Evolutionary conservation across 2,329 filamentous ascomycete species (phyloP), one percentile per base, ranked within the genome.

Genomic region (Escovopsis weberi): DNA sequence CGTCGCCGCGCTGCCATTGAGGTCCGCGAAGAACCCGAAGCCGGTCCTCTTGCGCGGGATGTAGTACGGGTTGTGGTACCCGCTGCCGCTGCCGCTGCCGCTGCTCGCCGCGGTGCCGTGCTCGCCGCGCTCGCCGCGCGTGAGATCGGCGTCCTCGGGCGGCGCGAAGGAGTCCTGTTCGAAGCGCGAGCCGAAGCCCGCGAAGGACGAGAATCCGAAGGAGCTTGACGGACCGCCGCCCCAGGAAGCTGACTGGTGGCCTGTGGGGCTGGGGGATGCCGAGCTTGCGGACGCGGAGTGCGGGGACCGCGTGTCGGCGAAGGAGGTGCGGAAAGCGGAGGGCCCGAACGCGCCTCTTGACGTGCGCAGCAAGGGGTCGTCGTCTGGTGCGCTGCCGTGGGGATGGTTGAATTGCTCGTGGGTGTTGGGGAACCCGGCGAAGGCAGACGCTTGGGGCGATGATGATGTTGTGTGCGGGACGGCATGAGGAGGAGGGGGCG

Each of bases 11-110:
- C 39, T 35, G 32, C 40, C 37, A 9, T 38, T 43, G 37, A 48
- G 40, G 6, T 37, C 43, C 8, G 50, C 42, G 33, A 47, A 50
- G 15, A 32, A 11, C 3, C 11, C 28, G 15, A 32, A 11, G 11
- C 11, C 7, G 28, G 38, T 39, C 9, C 43, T 47, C 35, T 50
- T 50, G 33, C 53, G 50, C 33, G 58, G 55, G 19, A 52, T 52
- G 34, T 62, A 62, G 43, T 61, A 62, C 1, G 59, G 65, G 49
- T 56, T 58, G 47, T 32, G 28, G 11, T 32, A 32, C 11, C 8
- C 11, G 8, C 28, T 11, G 28, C 28, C 11, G 28, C 28, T 32
- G 28, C 8, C 11, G 8, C 28, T 11, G 28, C 28, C 11, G 28
- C 28, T 32, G 28, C 28, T 9, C 28, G 28, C 37, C 56, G 46